A percentile compares a stretch with the other conserved stretches of the same genome.
Evolutionary conservation across 345 rosid species (phyloP).

Genomic region (Cochlearia excelsa): DNA sequence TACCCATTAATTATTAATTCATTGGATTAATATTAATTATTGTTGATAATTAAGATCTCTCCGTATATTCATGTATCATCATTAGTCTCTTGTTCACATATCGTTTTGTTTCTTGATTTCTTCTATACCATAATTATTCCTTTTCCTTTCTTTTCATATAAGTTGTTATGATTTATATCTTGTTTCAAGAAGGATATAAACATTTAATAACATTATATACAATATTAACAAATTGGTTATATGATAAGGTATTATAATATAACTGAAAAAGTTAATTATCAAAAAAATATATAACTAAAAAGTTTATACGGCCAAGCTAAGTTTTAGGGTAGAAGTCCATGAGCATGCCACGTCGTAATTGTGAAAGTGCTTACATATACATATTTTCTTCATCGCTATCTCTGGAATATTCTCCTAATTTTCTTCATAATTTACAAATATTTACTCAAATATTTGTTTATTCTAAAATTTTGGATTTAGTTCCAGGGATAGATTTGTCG

Average conservation of each 20-base stretch:
- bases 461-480: no score
- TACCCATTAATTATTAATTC: conserved; percentile 1
- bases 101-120: conserved; percentile 37
- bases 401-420: conserved; percentile 33
- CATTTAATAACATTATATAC: not conserved
- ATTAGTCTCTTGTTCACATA: conserved; percentile 31
- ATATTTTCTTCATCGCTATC: conserved; percentile 28
- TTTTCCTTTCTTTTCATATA: conserved; percentile 23
- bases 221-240: not conserved
- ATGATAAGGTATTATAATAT: conserved; percentile 6
- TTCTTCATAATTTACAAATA: conserved; percentile 18
- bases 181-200: conserved; percentile 10
- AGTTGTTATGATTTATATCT: conserved; percentile 15
- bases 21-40: conserved; percentile 12
- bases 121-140: conserved; percentile 42
- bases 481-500: conserved; percentile 32
- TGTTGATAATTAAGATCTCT: conserved; percentile 5
- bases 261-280: no score
- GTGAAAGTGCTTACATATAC: conserved; percentile 39
- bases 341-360: conserved; percentile 32
- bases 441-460: not conserved
- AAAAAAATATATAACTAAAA: no score
- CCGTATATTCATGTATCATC: conserved; percentile 17
- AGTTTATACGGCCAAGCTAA: conserved; percentile 24
- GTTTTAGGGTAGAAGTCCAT: conserved; percentile 17